Percentiles rank a stretch among this genome's conserved stretches.
phyloP scores from a whole-genome alignment of 2,329 filamentous ascomycete genomes.

The Xylogone sp. region DNA sequence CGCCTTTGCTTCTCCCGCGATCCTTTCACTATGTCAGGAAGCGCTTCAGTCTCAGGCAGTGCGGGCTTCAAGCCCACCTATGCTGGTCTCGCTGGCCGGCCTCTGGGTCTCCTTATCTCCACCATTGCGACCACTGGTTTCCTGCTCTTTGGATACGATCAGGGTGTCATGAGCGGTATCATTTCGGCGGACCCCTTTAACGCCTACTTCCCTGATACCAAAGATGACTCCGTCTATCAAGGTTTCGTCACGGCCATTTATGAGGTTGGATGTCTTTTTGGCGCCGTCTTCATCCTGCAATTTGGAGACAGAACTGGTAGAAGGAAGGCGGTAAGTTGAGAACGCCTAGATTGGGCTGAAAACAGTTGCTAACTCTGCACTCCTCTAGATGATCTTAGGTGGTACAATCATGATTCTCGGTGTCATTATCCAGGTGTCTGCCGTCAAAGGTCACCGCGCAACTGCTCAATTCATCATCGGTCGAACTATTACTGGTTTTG shows the following conservation, averaged over 20 bases:
- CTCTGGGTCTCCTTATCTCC: conserved; percentile 66
- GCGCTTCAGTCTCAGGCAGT: not conserved
- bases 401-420: conserved; percentile 56
- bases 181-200: conserved; percentile 69
- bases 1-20: not conserved
- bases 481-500: conserved; percentile 45
- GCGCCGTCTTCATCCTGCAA: conserved; percentile 42
- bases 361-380: conserved; percentile 5
- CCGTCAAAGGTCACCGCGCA: conserved; percentile 29
- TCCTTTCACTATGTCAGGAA: not conserved
- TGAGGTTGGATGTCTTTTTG: conserved; percentile 51
- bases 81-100: conserved; percentile 62
- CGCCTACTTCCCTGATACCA: conserved; percentile 77
- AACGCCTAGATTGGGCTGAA: conserved; percentile 37
- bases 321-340: conserved; percentile 47
- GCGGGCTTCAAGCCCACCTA: conserved; percentile 32
- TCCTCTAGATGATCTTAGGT: conserved; percentile 46
- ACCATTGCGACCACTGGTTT: conserved; percentile 73
- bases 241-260: conserved; percentile 55
- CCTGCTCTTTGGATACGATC: conserved; percentile 85
- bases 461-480: conserved; percentile 54
- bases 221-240: conserved; percentile 24
- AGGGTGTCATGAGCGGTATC: conserved; percentile 78
- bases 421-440: conserved; percentile 39
- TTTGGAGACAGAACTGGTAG: conserved; percentile 54